Conservation (phyloP, 2,329 filamentous ascomycete genomes). For the Curvularia sp. region DNA sequence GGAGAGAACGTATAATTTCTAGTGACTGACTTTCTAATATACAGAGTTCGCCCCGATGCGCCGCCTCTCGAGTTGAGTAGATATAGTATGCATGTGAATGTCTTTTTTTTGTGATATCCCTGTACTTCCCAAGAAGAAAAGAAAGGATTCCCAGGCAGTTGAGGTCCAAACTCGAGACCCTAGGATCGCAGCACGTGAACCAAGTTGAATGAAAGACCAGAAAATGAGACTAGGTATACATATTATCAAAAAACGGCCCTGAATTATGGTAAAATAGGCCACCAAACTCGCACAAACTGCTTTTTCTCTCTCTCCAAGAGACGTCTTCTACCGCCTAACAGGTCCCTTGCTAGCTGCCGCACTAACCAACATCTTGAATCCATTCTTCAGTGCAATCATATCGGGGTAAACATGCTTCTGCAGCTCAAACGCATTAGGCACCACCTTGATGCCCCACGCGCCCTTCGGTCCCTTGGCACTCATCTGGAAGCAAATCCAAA, state of each 20-base stretch:
- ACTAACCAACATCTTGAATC: conserved; percentile 84
- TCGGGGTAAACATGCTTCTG: conserved; percentile 89
- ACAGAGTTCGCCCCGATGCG: too few relatives aligned
- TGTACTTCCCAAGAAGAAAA: not conserved
- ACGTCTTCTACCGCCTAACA: conserved; percentile 13
- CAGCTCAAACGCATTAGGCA: conserved; percentile 92
- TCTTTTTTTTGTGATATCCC: not conserved
- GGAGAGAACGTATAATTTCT: too few relatives aligned
- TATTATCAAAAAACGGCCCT: not conserved
- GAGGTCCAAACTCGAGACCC: not conserved
- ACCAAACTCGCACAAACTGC: not conserved
- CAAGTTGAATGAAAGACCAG: not conserved
- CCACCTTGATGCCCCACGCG: conserved; percentile 85
- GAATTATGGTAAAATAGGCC: not conserved
- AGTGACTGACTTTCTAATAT: too few relatives aligned
- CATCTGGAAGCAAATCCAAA: conserved; percentile 95
- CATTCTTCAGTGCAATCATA: conserved; percentile 94
- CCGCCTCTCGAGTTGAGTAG: too few relatives aligned
- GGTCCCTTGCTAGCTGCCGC: conserved; percentile 21
- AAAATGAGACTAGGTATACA: conserved; percentile 1
- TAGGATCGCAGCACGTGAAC: not conserved
- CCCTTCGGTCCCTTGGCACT: conserved; percentile 75
- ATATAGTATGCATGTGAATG: not conserved
- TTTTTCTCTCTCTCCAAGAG: not conserved
- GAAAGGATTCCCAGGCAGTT: too few relatives aligned